Evolutionary conservation across 805 yeast genomes (phyloP).

Genomic region (Candida koratica): DNA sequence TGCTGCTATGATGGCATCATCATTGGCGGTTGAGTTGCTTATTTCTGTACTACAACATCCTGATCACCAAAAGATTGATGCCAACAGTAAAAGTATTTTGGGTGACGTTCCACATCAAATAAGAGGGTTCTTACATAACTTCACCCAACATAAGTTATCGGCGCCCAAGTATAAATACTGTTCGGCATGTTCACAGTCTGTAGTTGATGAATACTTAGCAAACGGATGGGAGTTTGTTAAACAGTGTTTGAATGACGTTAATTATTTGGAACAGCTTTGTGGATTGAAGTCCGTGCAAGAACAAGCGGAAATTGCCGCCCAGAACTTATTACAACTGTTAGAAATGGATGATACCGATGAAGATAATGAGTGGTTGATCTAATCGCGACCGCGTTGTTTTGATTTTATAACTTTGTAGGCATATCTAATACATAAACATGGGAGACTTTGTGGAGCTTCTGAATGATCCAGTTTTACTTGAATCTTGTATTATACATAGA

Average conservation of each 20-base stretch:
- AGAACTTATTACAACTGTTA: conserved; percentile 11
- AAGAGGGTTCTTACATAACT: conserved; percentile 75
- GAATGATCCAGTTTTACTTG: conserved; percentile 15
- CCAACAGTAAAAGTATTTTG: conserved; percentile 28
- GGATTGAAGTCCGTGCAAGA: conserved; percentile 74
- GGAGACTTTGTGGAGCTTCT: conserved; percentile 19
- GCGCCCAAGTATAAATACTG: conserved; percentile 76
- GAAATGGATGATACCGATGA: conserved; percentile 14
- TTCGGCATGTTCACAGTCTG: conserved; percentile 75
- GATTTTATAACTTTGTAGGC: too few relatives aligned
- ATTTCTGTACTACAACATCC: conserved; percentile 72
- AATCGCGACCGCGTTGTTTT: not conserved
- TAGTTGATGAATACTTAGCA: conserved; percentile 47
- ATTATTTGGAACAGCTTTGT: conserved; percentile 68
- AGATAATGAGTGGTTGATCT: conserved; percentile 8
- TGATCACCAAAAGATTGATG: conserved; percentile 31
- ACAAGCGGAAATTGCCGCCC: conserved; percentile 54
- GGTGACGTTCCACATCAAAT: conserved; percentile 87
- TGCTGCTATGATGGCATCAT: conserved; percentile 81
- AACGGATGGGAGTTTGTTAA: conserved; percentile 81
- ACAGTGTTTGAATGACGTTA: conserved; percentile 60
- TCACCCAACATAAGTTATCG: conserved; percentile 57
- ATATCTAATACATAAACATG: not conserved
- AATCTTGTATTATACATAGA: conserved; percentile 9
- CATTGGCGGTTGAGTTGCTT: conserved; percentile 79